phyloP scores from a whole-genome alignment of 257 asterid species.

The Rehmannia glutinosa region DNA sequence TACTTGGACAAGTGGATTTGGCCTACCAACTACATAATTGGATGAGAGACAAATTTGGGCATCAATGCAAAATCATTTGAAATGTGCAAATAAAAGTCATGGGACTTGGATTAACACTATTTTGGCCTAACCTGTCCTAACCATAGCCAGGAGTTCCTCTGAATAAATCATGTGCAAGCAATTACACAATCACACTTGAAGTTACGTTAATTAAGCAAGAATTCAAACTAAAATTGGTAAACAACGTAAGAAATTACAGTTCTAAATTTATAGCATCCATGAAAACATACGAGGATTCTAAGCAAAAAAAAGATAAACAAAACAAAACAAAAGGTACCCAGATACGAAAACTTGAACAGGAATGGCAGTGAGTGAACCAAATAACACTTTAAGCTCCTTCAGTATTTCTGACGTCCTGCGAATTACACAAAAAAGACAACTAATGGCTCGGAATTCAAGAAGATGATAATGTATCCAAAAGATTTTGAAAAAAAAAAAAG shows the following conservation, averaged over 20 bases:
- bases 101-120: not conserved
- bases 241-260: not conserved
- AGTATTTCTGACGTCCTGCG: slow-evolving; percentile 66
- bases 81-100: not conserved
- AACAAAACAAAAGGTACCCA: slow-evolving; percentile 45
- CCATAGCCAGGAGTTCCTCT: not conserved
- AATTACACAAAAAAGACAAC: slow-evolving; percentile 3
- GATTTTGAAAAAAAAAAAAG: not conserved
- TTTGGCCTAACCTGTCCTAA: not conserved
- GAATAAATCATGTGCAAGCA: not conserved
- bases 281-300: not conserved
- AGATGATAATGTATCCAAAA: not conserved
- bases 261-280: not conserved
- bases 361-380: slow-evolving; percentile 52
- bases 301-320: not conserved
- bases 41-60: not conserved
- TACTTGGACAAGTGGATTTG: not conserved
- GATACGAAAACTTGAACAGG: slow-evolving; percentile 64
- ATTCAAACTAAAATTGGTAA: not conserved
- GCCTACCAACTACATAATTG: not conserved
- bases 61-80: not conserved
- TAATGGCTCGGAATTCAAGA: slow-evolving; percentile 3
- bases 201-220: not conserved
- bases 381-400: slow-evolving; percentile 63
- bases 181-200: not conserved